These are phyloP conservation scores for Penicillium aurantiogriseum DNA, from an alignment of 2,329 filamentous ascomycete genomes.

Conservation along the genomic window DNA sequence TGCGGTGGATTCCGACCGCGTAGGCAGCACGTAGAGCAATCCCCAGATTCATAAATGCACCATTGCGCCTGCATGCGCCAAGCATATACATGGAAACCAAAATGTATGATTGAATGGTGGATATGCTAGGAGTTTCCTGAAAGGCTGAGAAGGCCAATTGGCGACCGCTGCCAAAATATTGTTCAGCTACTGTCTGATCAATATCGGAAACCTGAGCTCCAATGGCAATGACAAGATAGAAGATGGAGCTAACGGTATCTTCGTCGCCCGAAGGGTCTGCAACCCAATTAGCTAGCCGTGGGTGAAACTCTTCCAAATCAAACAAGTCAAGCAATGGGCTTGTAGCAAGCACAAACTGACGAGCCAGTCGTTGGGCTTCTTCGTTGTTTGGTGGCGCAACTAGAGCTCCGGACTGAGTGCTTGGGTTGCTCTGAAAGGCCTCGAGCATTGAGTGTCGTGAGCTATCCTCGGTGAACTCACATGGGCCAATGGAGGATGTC, in stretches of 20 bases:
- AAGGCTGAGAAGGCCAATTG: conserved; percentile 48
- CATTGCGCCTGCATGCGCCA: conserved; percentile 52
- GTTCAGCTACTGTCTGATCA: conserved; percentile 45
- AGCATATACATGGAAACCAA: conserved; percentile 55
- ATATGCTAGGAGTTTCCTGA: conserved; percentile 50
- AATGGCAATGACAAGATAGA: conserved; percentile 53
- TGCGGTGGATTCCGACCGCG: conserved; percentile 53
- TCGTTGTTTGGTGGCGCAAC: conserved; percentile 34
- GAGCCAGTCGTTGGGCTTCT: conserved; percentile 44
- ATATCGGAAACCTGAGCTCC: conserved; percentile 45
- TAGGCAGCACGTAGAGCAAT: conserved; percentile 54
- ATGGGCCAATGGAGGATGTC: conserved; percentile 45
- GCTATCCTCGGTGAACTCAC: conserved; percentile 42
- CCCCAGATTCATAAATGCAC: conserved; percentile 53
- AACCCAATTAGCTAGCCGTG: conserved; percentile 40
- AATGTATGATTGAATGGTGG: conserved; percentile 53
- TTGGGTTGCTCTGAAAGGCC: conserved; percentile 37
- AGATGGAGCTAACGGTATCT: conserved; percentile 49
- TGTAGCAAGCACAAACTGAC: conserved; percentile 47
- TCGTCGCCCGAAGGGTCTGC: conserved; percentile 37
- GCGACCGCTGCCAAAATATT: conserved; percentile 49
- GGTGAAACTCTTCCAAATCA: conserved; percentile 45
- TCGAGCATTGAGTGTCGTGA: conserved; percentile 45
- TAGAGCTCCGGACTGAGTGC: conserved; percentile 30
- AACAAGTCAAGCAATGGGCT: conserved; percentile 52